A percentile compares a stretch with the other conserved stretches of the same genome.
These are phyloP conservation scores for Brassica incana DNA, from an alignment of 345 rosid genomes.

Conservation along the genomic window DNA sequence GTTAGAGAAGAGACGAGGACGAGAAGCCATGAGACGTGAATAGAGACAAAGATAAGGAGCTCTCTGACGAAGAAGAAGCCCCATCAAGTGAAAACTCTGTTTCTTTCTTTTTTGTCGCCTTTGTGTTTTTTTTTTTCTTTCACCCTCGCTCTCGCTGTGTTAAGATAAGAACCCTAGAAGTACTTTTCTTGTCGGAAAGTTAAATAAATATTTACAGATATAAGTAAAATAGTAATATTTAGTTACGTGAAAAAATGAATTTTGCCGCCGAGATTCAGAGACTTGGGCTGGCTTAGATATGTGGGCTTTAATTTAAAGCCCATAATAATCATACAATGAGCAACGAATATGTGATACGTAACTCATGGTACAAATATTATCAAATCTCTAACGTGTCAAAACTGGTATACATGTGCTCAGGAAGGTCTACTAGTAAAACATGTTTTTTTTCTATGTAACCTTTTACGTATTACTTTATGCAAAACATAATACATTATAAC, in stretches of 20 bases:
- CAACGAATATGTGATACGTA: not conserved
- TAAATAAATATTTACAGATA: not conserved
- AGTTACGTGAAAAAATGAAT: not conserved
- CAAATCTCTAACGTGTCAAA: too few relatives aligned
- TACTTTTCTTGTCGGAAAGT: not conserved
- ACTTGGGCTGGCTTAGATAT: not conserved
- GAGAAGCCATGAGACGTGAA: slow-evolving; percentile 40
- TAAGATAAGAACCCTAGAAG: slow-evolving; percentile 24
- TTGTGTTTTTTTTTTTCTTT: not conserved
- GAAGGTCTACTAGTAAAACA: too few relatives aligned
- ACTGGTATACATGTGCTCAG: too few relatives aligned
- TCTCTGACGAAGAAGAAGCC: slow-evolving; percentile 39
- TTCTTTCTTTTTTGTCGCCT: not conserved
- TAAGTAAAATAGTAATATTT: not conserved
- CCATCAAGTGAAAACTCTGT: slow-evolving; percentile 21
- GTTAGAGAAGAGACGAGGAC: slow-evolving; percentile 33
- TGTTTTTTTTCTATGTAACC: too few relatives aligned
- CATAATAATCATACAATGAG: not conserved
- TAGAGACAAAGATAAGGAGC: slow-evolving; percentile 35
- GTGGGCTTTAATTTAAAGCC: slow-evolving; percentile 3
- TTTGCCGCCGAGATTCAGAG: slow-evolving; percentile 7
- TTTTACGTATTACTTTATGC: too few relatives aligned
- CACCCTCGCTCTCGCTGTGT: not conserved
- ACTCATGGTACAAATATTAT: too few relatives aligned
- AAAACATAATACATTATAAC: too few relatives aligned